phyloP scores from a whole-genome alignment of 2,329 filamentous ascomycete species.

The Neoascochyta sp. region DNA sequence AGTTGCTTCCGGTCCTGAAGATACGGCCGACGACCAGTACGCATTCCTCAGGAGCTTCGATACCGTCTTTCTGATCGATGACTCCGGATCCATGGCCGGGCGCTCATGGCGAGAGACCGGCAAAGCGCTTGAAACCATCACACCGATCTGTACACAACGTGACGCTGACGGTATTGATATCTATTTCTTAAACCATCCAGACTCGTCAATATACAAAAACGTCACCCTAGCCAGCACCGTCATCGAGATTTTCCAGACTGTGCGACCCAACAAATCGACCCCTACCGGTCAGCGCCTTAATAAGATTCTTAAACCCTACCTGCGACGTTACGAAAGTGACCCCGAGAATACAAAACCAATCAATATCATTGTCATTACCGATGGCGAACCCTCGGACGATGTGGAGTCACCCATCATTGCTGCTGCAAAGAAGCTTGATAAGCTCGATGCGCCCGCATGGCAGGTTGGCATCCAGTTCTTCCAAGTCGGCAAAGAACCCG shows the following conservation, averaged over 20 bases:
- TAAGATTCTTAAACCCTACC: conserved; percentile 69
- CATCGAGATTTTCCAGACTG: conserved; percentile 64
- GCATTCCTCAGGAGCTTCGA: conserved; percentile 77
- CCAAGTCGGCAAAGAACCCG: conserved; percentile 74
- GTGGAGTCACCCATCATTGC: conserved; percentile 63
- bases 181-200: conserved; percentile 77
- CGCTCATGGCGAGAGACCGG: conserved; percentile 72
- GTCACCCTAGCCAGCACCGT: conserved; percentile 59
- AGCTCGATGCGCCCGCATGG: conserved; percentile 65
- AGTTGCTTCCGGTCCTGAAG: conserved; percentile 10
- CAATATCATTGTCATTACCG: conserved; percentile 91
- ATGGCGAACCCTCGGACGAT: conserved; percentile 78
- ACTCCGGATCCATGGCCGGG: conserved; percentile 82
- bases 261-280: conserved; percentile 64
- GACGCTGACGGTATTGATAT: conserved; percentile 86
- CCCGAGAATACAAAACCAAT: conserved; percentile 64
- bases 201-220: conserved; percentile 60
- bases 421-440: conserved; percentile 67
- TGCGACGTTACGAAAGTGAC: conserved; percentile 52
- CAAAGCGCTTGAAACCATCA: conserved; percentile 66
- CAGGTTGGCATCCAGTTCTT: conserved; percentile 96
- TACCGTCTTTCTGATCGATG: conserved; percentile 86
- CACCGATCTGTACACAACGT: conserved; percentile 74
- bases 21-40: conserved; percentile 61
- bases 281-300: conserved; percentile 70